A percentile compares a stretch with the other conserved stretches of the same genome.
These are phyloP conservation scores for Nemania sp. DNA, from an alignment of 2,329 filamentous ascomycete genomes.

Conservation along the genomic window DNA sequence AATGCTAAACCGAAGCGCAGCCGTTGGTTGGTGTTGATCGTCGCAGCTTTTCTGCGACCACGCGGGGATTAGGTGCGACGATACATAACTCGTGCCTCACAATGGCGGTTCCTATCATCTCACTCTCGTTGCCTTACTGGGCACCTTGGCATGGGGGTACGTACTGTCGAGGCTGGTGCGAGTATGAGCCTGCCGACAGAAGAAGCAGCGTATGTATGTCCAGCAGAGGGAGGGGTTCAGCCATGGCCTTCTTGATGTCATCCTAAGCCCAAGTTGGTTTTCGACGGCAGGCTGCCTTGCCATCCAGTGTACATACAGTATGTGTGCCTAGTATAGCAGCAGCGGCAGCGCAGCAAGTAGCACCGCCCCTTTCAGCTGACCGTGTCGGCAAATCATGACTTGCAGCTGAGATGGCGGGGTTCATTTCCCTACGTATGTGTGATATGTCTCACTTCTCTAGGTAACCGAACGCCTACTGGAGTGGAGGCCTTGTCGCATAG, in stretches of 20 bases:
- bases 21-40: slow-evolving; percentile 9
- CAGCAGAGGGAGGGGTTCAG: slow-evolving; percentile 4
- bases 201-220: background rate
- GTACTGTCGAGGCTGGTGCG: slow-evolving; percentile 23
- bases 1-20: slow-evolving; percentile 4
- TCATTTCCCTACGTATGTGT: background rate
- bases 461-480: slow-evolving; percentile 15
- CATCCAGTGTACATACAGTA: background rate
- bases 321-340: slow-evolving; percentile 14
- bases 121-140: slow-evolving; percentile 1
- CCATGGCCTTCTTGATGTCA: slow-evolving; percentile 31
- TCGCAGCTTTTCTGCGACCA: slow-evolving; percentile 3
- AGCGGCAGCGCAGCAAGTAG: background rate
- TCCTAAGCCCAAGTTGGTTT: slow-evolving; percentile 9
- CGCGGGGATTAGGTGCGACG: slow-evolving; percentile 13
- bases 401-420: slow-evolving; percentile 33
- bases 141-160: slow-evolving; percentile 18
- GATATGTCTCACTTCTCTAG: slow-evolving; percentile 21
- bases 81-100: slow-evolving; percentile 7
- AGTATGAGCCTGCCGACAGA: slow-evolving; percentile 11
- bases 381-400: slow-evolving; percentile 14
- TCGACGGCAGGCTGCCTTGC: slow-evolving; percentile 31
- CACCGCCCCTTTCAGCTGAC: slow-evolving; percentile 28
- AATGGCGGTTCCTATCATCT: slow-evolving; percentile 12
- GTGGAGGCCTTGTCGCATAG: slow-evolving; percentile 7